Conservation (phyloP, 495 filamentous ascomycete species). For the Neurospora sublineolata region DNA sequence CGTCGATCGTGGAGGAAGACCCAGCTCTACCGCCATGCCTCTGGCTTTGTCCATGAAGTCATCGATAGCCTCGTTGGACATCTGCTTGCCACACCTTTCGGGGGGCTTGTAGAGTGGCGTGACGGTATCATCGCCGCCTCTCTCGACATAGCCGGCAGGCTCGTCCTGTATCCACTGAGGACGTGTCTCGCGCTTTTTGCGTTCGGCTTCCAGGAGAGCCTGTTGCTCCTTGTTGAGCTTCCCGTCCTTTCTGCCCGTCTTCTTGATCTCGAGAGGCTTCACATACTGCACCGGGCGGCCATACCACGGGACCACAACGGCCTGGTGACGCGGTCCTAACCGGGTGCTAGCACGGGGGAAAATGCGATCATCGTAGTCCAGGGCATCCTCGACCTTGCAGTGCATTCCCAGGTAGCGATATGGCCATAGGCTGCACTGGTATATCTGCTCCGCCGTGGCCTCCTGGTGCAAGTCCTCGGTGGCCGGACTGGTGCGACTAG, state of each 20-base stretch:
- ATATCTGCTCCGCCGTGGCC: slow-evolving; percentile 80
- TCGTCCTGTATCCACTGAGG: slow-evolving; percentile 92
- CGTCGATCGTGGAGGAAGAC: slow-evolving; percentile 57
- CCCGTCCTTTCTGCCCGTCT: slow-evolving; percentile 47
- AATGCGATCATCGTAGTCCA: slow-evolving; percentile 96
- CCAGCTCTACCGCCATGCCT: slow-evolving; percentile 46
- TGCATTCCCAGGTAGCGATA: slow-evolving; percentile 94
- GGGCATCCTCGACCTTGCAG: slow-evolving; percentile 87
- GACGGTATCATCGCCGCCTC: slow-evolving; percentile 64
- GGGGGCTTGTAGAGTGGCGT: slow-evolving; percentile 52
- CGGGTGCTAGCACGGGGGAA: slow-evolving; percentile 93
- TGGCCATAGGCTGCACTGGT: slow-evolving; percentile 88
- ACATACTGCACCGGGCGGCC: slow-evolving; percentile 79
- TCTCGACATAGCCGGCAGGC: slow-evolving; percentile 68
- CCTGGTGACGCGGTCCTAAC: slow-evolving; percentile 84
- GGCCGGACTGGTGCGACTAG: slow-evolving; percentile 46
- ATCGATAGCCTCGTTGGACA: slow-evolving; percentile 40
- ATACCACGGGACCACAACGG: slow-evolving; percentile 70
- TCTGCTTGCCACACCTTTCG: slow-evolving; percentile 37
- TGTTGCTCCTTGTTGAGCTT: slow-evolving; percentile 69
- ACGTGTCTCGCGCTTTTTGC: slow-evolving; percentile 60
- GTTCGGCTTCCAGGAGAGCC: slow-evolving; percentile 71
- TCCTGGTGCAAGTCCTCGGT: slow-evolving; percentile 47
- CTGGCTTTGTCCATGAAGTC: slow-evolving; percentile 64
- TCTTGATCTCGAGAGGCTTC: slow-evolving; percentile 78